phyloP scores from a whole-genome alignment of 129 eudicot genomes.

The carrot (Daucus carota) region DH1_v3.0 NC_030384.2:34814001-34814500 shows the following conservation, averaged over 20 bases:
- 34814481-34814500: neutral
- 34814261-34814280: neutral
- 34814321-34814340: neutral
- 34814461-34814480: constrained; percentile 41
- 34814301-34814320: neutral
- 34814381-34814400: constrained; percentile 56
- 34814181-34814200: neutral
- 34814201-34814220: neutral
- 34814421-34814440: constrained; percentile 92
- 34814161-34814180: neutral
- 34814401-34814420: constrained; percentile 99
- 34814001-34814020: neutral
- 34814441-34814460: constrained; percentile 89
- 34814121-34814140: constrained; percentile 69
- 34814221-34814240: neutral
- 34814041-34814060: constrained; percentile 75
- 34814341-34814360: neutral
- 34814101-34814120: constrained; percentile 75
- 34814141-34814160: constrained; percentile 76
- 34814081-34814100: constrained; percentile 61
- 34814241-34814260: neutral
- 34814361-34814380: neutral
- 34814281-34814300: neutral
- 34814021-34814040: constrained; percentile 73
- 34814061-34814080: constrained; percentile 64